Conservation (phyloP, 345 rosid genomes). For the Pseudoturritis turrita region DNA sequence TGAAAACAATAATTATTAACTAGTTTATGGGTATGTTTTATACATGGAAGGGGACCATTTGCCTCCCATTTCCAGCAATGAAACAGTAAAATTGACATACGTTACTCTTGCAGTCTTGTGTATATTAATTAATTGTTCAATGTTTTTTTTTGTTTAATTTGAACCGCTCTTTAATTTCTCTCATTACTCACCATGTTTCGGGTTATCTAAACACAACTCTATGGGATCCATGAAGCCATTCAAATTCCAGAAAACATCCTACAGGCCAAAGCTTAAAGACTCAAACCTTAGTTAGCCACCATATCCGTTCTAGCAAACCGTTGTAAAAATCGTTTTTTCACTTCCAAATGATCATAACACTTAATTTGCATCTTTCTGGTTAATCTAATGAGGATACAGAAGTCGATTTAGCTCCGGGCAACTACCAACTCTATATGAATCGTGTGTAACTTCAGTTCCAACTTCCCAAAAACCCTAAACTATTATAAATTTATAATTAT, state of each 20-base stretch:
- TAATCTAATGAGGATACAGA: neutral
- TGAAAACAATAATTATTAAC: neutral
- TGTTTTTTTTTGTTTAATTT: neutral
- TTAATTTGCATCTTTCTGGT: neutral
- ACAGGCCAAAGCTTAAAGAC: neutral
- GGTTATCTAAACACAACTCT: neutral
- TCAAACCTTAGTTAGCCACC: no score
- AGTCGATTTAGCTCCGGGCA: neutral
- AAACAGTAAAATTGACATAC: slow-evolving; percentile 25
- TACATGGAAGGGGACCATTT: slow-evolving; percentile 32
- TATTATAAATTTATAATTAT: neutral
- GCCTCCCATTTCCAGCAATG: slow-evolving; percentile 26
- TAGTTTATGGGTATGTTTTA: slow-evolving; percentile 2
- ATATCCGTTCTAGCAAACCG: neutral
- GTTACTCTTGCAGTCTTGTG: neutral
- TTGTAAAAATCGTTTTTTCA: no score
- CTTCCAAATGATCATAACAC: no score
- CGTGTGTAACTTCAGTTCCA: neutral
- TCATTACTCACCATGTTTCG: slow-evolving; percentile 7
- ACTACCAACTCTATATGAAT: no score
- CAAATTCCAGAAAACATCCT: neutral
- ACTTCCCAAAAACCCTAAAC: slow-evolving; percentile 21
- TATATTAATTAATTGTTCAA: neutral
- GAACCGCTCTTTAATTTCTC: neutral
- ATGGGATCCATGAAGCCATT: neutral